Conservation (phyloP, 73 alveolate species). For the Paramecium octaurelia region DNA sequence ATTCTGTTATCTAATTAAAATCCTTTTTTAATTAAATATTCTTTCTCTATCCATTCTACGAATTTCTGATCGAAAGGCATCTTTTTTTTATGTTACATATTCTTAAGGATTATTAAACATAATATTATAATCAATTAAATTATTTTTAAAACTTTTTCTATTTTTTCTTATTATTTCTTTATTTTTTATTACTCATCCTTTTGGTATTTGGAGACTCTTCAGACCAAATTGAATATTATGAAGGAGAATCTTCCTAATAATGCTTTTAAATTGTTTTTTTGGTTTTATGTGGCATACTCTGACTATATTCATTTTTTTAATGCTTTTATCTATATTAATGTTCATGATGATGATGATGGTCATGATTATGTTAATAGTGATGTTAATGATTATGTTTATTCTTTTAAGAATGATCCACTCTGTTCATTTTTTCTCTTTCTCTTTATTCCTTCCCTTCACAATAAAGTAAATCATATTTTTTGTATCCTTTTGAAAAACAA, state of each 20-base stretch:
- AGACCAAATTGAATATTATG: neutral
- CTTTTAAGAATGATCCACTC: neutral
- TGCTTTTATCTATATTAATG: neutral
- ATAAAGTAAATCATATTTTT: neutral
- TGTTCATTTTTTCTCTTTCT: neutral
- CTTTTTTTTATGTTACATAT: slow-evolving; percentile 5
- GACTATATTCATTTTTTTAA: neutral
- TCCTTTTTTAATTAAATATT: neutral
- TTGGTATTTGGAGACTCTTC: neutral
- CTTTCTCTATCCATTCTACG: neutral
- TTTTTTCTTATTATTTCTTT: neutral
- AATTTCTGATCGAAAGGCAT: neutral
- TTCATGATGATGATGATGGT: neutral
- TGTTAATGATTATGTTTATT: neutral
- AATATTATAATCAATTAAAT: neutral
- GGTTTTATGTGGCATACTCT: neutral
- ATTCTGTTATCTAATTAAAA: neutral
- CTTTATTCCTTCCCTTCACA: neutral
- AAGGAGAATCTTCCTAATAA: neutral
- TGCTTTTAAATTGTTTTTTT: neutral
- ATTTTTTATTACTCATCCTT: neutral
- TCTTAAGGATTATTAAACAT: neutral
- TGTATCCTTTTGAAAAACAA: neutral
- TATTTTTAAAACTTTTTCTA: neutral
- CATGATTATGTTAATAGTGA: neutral